Evolutionary conservation across 2,329 filamentous ascomycete species (phyloP), one percentile per base, ranked within the genome.

Genomic region (Colletotrichum sp.): DNA sequence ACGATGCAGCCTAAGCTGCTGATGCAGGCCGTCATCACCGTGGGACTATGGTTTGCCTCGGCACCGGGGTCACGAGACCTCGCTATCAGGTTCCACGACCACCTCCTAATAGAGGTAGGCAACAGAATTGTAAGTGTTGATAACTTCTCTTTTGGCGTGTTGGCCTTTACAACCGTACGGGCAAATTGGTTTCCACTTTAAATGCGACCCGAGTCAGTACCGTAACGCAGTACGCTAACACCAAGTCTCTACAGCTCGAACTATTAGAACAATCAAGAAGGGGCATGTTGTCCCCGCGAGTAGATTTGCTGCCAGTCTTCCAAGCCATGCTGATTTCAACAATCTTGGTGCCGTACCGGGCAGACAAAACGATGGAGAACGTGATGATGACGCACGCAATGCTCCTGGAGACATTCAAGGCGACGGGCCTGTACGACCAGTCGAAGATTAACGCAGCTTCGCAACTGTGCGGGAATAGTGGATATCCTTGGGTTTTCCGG

Each of bases 341-440:
- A 24, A 74, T 72, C 16, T 55, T 74, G 10, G 72, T 72, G 9
- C 72, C 72, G 7, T 74, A 74, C 21, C 68, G 72, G 34, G 55
- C 72, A 3, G 72, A 74, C 16, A 34, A 74, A 16, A 38, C 72
- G 12, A 66, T 67, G 30, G 68, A 74, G 13, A 74, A 66, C 24
- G 55, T 74, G 18, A 67, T 72, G 72, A 72, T 67, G 55, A 72
- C 68, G 13, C 72, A 74, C 26, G 9, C 72, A 24, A 71, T 74
- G 61, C 38, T 74, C 4, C 21, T 74, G 5, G 72, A 74, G 38
- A 72, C 56, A 4, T 74, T 74, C 30, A 67, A 74, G 26, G 61
- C 62, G 10, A 32, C 69, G 10, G 72, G 72, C 3, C 14, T 74
- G 1, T 74, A 74, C 24, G 72, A 74, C 1, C 72, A 74, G 12